phyloP scores from a whole-genome alignment of 2,329 filamentous ascomycete species.

The Elsinoe australis region DNA sequence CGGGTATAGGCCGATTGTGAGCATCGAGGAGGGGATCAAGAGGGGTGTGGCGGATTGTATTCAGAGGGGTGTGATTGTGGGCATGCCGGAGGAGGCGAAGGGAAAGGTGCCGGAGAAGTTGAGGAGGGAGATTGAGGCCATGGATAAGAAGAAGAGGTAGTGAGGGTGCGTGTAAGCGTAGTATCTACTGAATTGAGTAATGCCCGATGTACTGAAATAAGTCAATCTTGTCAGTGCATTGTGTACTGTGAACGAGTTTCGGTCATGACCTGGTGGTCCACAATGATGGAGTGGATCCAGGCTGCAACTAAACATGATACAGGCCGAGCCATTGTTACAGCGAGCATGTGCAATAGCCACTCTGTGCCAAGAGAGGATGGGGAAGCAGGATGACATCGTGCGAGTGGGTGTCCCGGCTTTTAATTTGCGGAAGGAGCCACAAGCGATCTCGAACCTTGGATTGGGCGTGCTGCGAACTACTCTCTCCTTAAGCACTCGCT shows the following conservation, averaged over 20 bases:
- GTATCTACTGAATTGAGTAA: too few relatives aligned
- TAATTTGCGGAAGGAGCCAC: constrained; percentile 15
- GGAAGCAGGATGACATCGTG: neutral
- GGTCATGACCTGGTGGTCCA: too few relatives aligned
- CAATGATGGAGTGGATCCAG: neutral
- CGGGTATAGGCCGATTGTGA: constrained; percentile 61
- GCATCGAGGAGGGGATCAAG: constrained; percentile 54
- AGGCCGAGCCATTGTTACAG: neutral
- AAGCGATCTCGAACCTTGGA: constrained; percentile 9
- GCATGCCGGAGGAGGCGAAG: constrained; percentile 28
- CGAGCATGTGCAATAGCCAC: neutral
- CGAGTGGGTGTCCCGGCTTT: too few relatives aligned
- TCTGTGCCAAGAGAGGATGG: neutral
- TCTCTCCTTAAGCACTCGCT: constrained; percentile 1
- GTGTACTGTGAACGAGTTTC: too few relatives aligned
- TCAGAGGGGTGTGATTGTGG: constrained; percentile 29
- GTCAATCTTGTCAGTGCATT: neutral
- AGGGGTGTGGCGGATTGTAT: constrained; percentile 39
- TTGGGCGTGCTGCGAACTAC: neutral
- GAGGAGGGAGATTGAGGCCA: constrained; percentile 2
- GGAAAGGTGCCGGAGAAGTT: constrained; percentile 17
- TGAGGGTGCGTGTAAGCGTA: too few relatives aligned
- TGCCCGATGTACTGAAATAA: neutral
- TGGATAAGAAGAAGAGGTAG: constrained; percentile 21
- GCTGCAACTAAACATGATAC: neutral